Percentiles rank a stretch among this genome's conserved stretches.
Conservation (phyloP, 192 early-diverging fungal species). For the Coemansia sp. region DNA sequence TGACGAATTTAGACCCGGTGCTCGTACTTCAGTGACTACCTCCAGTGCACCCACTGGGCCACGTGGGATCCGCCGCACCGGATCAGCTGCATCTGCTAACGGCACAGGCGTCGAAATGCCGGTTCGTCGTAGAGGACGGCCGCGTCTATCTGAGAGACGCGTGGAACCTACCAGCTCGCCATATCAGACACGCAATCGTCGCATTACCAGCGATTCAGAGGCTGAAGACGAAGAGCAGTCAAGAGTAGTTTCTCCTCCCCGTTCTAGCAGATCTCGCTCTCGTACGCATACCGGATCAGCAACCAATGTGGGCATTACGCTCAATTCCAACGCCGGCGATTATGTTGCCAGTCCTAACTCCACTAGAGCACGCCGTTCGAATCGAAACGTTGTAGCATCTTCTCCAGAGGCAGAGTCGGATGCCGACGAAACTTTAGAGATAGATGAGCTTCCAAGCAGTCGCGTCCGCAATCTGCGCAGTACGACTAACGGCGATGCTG, state of each 20-base stretch:
- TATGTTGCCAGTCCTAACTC: not conserved
- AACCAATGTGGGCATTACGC: conserved; percentile 2
- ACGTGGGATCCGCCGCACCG: not conserved
- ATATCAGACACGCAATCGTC: conserved; percentile 28
- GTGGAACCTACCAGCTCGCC: conserved; percentile 5
- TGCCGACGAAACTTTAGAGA: too few relatives aligned
- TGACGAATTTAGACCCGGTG: conserved; percentile 26
- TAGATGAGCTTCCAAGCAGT: too few relatives aligned
- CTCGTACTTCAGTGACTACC: too few relatives aligned
- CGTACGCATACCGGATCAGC: not conserved
- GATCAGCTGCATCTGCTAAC: not conserved
- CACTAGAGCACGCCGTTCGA: not conserved
- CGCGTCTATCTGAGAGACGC: not conserved
- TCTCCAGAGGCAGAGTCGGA: too few relatives aligned
- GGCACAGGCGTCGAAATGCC: not conserved
- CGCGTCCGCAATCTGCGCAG: too few relatives aligned
- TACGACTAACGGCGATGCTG: too few relatives aligned
- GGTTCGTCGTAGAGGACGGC: not conserved
- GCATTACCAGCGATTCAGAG: conserved; percentile 42
- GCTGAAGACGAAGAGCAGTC: not conserved
- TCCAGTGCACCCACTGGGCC: not conserved
- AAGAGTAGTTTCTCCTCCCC: not conserved
- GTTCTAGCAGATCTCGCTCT: not conserved
- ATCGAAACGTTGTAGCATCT: not conserved
- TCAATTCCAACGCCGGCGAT: not conserved